Conservation (phyloP, 176 grass and related monocot species). For the Triticum timopheevii region DNA sequence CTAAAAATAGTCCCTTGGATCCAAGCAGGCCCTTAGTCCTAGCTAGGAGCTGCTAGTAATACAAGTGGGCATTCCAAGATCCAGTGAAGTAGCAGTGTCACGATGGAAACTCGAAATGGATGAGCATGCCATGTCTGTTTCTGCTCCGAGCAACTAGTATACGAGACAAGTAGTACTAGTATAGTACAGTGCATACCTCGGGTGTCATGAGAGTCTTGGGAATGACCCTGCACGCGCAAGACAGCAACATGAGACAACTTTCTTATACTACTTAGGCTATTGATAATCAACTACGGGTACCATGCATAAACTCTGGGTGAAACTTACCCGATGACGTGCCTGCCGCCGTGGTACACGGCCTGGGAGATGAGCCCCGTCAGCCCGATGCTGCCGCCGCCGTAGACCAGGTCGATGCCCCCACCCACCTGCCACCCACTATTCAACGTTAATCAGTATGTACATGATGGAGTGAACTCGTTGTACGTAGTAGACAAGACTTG, state of each 20-base stretch:
- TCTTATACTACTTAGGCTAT: too few relatives aligned
- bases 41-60: too few relatives aligned
- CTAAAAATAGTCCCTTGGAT: too few relatives aligned
- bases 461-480: too few relatives aligned
- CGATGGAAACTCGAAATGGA: not conserved
- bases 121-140: not conserved
- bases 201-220: constrained; percentile 61
- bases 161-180: too few relatives aligned
- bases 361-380: constrained; percentile 66
- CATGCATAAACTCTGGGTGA: too few relatives aligned
- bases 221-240: constrained; percentile 40
- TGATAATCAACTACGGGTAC: too few relatives aligned
- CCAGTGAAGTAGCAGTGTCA: not conserved
- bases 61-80: not conserved
- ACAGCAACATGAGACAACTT: not conserved
- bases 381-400: constrained; percentile 60
- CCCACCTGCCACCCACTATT: constrained; percentile 34
- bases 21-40: too few relatives aligned
- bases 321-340: constrained; percentile 59
- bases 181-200: constrained; percentile 36
- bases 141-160: too few relatives aligned
- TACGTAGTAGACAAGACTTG: too few relatives aligned
- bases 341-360: constrained; percentile 50
- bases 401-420: constrained; percentile 64
- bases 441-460: too few relatives aligned